These are phyloP conservation scores for Stereocaulon alpinum DNA, from an alignment of 495 filamentous ascomycete species.

Conservation along the genomic window DNA sequence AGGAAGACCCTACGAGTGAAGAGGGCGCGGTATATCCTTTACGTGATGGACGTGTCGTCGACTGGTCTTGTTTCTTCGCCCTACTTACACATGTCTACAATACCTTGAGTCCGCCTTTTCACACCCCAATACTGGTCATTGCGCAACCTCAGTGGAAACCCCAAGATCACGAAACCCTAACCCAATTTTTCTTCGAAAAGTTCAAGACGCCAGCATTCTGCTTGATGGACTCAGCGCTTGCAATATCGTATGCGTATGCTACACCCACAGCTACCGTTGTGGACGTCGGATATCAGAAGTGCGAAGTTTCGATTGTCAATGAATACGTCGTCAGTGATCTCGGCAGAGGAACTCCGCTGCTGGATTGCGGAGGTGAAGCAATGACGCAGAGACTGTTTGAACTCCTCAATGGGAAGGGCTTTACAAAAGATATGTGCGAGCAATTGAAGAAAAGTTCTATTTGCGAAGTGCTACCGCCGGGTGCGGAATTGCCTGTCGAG, in stretches of 20 bases:
- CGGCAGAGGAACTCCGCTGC: slow-evolving; percentile 51
- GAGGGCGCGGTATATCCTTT: slow-evolving; percentile 88
- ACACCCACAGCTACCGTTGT: slow-evolving; percentile 66
- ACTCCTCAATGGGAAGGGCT: slow-evolving; percentile 58
- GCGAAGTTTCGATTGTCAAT: slow-evolving; percentile 77
- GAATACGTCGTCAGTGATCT: slow-evolving; percentile 59
- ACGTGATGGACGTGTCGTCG: slow-evolving; percentile 66
- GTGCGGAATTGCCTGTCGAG: slow-evolving; percentile 43
- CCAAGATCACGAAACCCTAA: slow-evolving; percentile 68
- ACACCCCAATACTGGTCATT: slow-evolving; percentile 86
- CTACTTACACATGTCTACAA: slow-evolving; percentile 81
- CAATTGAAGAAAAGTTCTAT: slow-evolving; percentile 83
- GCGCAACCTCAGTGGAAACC: slow-evolving; percentile 77
- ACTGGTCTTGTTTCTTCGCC: slow-evolving; percentile 88
- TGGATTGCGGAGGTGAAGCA: slow-evolving; percentile 71
- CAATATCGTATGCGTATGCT: slow-evolving; percentile 75
- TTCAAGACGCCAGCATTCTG: slow-evolving; percentile 87
- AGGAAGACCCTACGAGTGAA: slow-evolving; percentile 78
- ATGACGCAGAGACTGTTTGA: slow-evolving; percentile 70
- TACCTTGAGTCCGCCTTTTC: slow-evolving; percentile 76
- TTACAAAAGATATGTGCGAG: slow-evolving; percentile 84
- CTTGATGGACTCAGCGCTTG: slow-evolving; percentile 74
- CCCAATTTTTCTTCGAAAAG: slow-evolving; percentile 92
- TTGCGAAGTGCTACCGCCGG: slow-evolving; percentile 74
- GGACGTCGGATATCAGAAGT: slow-evolving; percentile 83